A percentile compares a stretch with the other conserved stretches of the same genome.
phyloP scores from a whole-genome alignment of 768 basidiomycete genomes.

The Xerocomellus chrysenteron region DNA sequence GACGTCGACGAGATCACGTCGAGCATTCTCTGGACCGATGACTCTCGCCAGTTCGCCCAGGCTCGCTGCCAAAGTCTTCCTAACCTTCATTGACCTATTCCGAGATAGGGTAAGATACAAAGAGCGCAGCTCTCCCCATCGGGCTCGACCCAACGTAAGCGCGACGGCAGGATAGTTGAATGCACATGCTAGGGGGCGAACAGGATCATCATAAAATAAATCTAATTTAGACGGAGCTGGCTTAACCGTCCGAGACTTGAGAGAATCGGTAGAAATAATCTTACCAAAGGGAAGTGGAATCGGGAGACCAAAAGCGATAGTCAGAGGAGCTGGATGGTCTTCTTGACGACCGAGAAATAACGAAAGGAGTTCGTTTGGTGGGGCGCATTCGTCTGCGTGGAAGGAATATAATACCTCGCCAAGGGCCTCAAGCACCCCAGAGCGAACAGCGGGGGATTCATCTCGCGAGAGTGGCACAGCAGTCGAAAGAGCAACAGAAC shows the following conservation, averaged over 20 bases:
- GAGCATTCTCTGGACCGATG: slow-evolving; percentile 68
- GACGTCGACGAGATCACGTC: slow-evolving; percentile 65
- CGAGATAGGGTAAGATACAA: slow-evolving; percentile 65
- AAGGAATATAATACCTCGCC: slow-evolving; percentile 91
- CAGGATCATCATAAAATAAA: slow-evolving; percentile 59
- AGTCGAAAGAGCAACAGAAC: slow-evolving; percentile 63
- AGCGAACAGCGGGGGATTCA: slow-evolving; percentile 64
- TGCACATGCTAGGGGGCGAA: slow-evolving; percentile 75
- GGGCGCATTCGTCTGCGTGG: slow-evolving; percentile 55
- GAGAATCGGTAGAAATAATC: background rate
- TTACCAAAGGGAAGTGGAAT: slow-evolving; percentile 18
- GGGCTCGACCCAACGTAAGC: slow-evolving; percentile 69
- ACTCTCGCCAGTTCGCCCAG: slow-evolving; percentile 88
- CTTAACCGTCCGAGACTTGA: slow-evolving; percentile 4
- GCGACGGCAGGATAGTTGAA: slow-evolving; percentile 93
- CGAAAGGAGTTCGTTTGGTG: slow-evolving; percentile 70
- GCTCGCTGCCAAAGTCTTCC: slow-evolving; percentile 81
- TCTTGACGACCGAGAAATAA: slow-evolving; percentile 71
- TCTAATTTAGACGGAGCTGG: slow-evolving; percentile 35
- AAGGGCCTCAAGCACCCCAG: slow-evolving; percentile 79
- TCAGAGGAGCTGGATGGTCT: slow-evolving; percentile 37
- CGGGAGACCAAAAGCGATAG: slow-evolving; percentile 7
- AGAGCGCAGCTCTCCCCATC: slow-evolving; percentile 74
- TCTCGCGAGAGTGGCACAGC: slow-evolving; percentile 64
- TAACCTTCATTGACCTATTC: slow-evolving; percentile 62